Evolutionary conservation across 2,329 filamentous ascomycete genomes (phyloP).

Genomic region (Pyricularia pennisetigena): DNA sequence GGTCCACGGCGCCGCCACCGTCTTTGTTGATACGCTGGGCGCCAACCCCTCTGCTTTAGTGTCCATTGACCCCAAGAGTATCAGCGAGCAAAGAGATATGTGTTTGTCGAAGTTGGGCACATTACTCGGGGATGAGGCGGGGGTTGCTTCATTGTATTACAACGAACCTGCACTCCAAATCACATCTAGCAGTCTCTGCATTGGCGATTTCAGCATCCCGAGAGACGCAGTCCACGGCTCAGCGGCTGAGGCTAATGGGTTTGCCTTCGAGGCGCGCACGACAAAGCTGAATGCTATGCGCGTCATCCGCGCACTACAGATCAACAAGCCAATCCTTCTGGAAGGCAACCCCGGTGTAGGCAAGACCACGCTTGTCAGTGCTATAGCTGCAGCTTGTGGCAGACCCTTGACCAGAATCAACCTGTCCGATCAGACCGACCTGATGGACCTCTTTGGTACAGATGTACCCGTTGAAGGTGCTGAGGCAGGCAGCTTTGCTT

Average conservation of each 20-base stretch:
- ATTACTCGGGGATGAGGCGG: slow-evolving; percentile 49
- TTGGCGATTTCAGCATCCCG: slow-evolving; percentile 66
- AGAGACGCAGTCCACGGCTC: slow-evolving; percentile 33
- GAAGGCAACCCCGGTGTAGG: slow-evolving; percentile 98
- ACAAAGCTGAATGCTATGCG: slow-evolving; percentile 86
- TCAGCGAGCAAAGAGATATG: slow-evolving; percentile 59
- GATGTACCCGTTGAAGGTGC: slow-evolving; percentile 94
- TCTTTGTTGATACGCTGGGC: slow-evolving; percentile 91
- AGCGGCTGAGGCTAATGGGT: slow-evolving; percentile 32
- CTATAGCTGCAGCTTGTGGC: slow-evolving; percentile 70
- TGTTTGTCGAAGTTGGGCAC: slow-evolving; percentile 66
- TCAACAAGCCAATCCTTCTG: slow-evolving; percentile 82
- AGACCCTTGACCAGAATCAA: slow-evolving; percentile 88
- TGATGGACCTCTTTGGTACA: slow-evolving; percentile 95
- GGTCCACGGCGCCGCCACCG: slow-evolving; percentile 85
- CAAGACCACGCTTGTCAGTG: slow-evolving; percentile 87
- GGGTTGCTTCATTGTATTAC: slow-evolving; percentile 58
- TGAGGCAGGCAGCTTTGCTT: slow-evolving; percentile 81
- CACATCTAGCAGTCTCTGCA: slow-evolving; percentile 42
- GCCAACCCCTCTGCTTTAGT: slow-evolving; percentile 88
- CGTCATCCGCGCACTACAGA: slow-evolving; percentile 78
- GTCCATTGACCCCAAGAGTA: slow-evolving; percentile 57
- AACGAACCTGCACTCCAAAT: slow-evolving; percentile 49
- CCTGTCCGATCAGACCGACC: slow-evolving; percentile 91
- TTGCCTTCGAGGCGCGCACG: slow-evolving; percentile 81